These are phyloP conservation scores for Hortiboletus rubellus DNA, from an alignment of 1,284 basidiomycete genomes.

Conservation along the genomic window DNA sequence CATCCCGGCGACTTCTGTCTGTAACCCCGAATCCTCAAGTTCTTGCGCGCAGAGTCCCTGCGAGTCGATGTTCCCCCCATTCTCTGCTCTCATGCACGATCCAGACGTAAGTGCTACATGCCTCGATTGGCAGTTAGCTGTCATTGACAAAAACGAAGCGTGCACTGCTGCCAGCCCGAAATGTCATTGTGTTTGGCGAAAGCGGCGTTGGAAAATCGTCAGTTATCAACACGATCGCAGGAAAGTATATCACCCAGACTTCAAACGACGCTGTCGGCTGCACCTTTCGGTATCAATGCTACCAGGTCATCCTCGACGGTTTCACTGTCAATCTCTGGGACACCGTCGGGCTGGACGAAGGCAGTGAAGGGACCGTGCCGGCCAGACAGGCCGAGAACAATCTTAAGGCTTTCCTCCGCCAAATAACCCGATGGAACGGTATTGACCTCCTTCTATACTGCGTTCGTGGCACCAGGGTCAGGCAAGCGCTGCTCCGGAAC, in stretches of 20 bases:
- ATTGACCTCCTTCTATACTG: constrained; percentile 37
- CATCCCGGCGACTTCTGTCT: constrained; percentile 10
- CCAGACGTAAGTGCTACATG: constrained; percentile 12
- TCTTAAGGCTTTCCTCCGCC: constrained; percentile 29
- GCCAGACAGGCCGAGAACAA: constrained; percentile 23
- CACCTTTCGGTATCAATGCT: constrained; percentile 24
- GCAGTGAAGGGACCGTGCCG: constrained; percentile 25
- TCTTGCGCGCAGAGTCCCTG: constrained; percentile 9
- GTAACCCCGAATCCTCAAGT: neutral
- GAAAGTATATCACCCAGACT: constrained; percentile 22
- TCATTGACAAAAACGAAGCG: constrained; percentile 12
- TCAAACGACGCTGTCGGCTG: constrained; percentile 30
- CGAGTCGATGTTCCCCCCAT: constrained; percentile 10
- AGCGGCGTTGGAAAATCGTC: constrained; percentile 35
- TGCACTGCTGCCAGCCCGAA: constrained; percentile 15
- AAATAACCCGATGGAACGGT: constrained; percentile 27
- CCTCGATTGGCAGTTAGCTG: neutral
- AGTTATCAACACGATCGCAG: constrained; percentile 33
- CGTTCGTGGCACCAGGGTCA: constrained; percentile 34
- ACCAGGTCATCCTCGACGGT: constrained; percentile 19
- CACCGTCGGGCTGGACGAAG: constrained; percentile 31
- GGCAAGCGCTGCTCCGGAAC: constrained; percentile 27
- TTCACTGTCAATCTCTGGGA: constrained; percentile 32
- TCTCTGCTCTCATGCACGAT: constrained; percentile 6
- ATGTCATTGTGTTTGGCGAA: constrained; percentile 33